Percentiles rank a stretch among this genome's conserved stretches.
These are phyloP conservation scores for Crithidia fasciculata DNA, from an alignment of 208 protist genomes.

Conservation along the genomic window DNA sequence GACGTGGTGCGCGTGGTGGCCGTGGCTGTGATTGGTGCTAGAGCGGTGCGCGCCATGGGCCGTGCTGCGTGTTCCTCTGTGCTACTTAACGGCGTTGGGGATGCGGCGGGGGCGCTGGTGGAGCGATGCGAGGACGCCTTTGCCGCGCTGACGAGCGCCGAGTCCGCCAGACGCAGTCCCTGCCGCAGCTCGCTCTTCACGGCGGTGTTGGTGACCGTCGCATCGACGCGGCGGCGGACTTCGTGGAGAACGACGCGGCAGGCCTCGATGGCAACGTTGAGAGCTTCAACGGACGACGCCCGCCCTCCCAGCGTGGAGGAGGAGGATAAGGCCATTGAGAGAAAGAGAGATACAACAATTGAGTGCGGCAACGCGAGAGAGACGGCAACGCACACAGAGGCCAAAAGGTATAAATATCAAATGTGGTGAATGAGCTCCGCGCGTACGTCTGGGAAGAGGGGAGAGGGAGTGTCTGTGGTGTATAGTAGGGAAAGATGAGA, in stretches of 20 bases:
- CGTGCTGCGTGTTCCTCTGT: slow-evolving; percentile 10
- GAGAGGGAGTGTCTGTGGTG: no score
- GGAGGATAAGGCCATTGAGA: slow-evolving; percentile 7
- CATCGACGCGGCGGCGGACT: slow-evolving; percentile 31
- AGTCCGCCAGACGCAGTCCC: slow-evolving; percentile 28
- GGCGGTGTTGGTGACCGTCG: slow-evolving; percentile 18
- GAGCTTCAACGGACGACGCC: slow-evolving; percentile 12
- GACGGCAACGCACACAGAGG: no score
- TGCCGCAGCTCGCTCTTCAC: slow-evolving; percentile 45
- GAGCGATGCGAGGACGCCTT: slow-evolving; percentile 8
- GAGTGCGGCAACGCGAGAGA: no score
- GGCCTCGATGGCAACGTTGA: slow-evolving; percentile 19
- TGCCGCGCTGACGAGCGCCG: slow-evolving; percentile 11
- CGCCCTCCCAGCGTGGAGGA: slow-evolving; percentile 8
- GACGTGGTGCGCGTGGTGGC: neutral
- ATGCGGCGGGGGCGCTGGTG: neutral
- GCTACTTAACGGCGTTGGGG: slow-evolving; percentile 1
- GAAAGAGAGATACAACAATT: neutral
- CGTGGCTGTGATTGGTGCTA: neutral
- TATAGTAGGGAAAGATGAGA: no score
- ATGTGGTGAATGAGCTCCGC: no score
- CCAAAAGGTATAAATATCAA: no score
- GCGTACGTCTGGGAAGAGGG: no score
- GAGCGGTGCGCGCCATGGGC: neutral
- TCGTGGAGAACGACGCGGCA: slow-evolving; percentile 33